Evolutionary conservation across 2,329 filamentous ascomycete genomes (phyloP), one percentile per base, ranked within the genome.

Genomic region (Botrytis cinerea): DNA sequence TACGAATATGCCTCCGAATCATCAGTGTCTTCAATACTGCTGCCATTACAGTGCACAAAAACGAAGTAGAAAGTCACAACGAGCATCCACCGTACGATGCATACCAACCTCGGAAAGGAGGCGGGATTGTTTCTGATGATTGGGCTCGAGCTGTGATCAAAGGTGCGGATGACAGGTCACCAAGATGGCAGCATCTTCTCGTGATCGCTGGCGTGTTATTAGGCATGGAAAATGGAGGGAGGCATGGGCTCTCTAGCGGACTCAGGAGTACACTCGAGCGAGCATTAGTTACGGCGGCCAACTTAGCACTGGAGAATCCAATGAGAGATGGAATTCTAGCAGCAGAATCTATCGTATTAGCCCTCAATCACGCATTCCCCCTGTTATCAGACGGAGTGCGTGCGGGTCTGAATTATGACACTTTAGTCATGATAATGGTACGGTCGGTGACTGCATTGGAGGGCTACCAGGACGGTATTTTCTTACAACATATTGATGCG

Each of bases 181-280:
- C 81, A 89, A 83, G 90, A 81, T 93, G 91, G 90, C 88, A 90
- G 78, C 91, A 93, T 83, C 78, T 90, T 35, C 82, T 93, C 20
- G 83, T 91, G 0, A 85, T 93, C 4, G 88, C 87, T 0, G 91
- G 91, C 51, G 80, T 92, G 71, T 83, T 92, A 54, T 83, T 74
- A 81, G 90, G 90, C 6, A 90, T 91, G 74, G 88, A 88, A 74
- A 83, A 85, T 1, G 85, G 87, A 77, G 86, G 89, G 64, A 81
- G 88, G 71, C 84, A 86, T 74, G 91, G 74, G 86, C 77, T 90
- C 25, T 85, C 88, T 0, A 82, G 82, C 28, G 82, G 83, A 68
- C 83, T 91, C 77, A 84, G 87, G 68, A 84, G 81, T 63, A 89
- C 85, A 76, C 81, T 93, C 0, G 89, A 92, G 77, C 83, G 82